Evolutionary conservation across 2,329 filamentous ascomycete genomes (phyloP).

Genomic region (Phialophora chinensis): DNA sequence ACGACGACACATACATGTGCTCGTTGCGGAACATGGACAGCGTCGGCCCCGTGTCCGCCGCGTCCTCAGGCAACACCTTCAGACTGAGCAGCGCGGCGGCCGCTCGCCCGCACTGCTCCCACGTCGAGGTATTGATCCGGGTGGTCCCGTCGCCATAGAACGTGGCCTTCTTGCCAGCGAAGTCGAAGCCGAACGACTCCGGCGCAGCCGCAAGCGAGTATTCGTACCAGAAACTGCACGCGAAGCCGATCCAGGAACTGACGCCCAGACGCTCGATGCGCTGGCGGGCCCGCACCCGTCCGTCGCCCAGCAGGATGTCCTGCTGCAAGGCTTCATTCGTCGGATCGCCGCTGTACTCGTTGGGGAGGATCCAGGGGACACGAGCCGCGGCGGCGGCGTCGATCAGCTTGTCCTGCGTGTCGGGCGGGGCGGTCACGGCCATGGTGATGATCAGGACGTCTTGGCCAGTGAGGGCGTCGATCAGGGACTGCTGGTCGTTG

Average conservation of each 20-base stretch:
- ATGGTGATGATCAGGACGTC: constrained; percentile 66
- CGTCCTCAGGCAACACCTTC: constrained; percentile 49
- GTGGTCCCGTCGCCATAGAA: constrained; percentile 64
- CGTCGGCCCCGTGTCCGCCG: constrained; percentile 46
- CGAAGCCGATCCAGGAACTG: constrained; percentile 52
- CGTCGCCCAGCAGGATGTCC: constrained; percentile 46
- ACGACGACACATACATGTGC: constrained; percentile 61
- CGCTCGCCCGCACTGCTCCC: constrained; percentile 61
- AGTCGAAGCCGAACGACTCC: constrained; percentile 57
- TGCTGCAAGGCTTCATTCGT: constrained; percentile 44
- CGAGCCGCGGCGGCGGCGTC: constrained; percentile 62
- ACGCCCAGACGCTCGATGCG: constrained; percentile 52
- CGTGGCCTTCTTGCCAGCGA: constrained; percentile 50
- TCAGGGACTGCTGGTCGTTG: constrained; percentile 52
- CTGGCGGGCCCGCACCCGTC: constrained; percentile 38
- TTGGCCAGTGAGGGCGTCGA: constrained; percentile 59
- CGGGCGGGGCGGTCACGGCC: constrained; percentile 51
- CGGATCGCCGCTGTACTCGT: constrained; percentile 49
- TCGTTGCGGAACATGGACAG: constrained; percentile 57
- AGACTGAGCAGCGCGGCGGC: constrained; percentile 60
- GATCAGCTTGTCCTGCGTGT: constrained; percentile 58
- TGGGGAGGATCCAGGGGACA: constrained; percentile 63
- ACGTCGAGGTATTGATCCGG: constrained; percentile 64
- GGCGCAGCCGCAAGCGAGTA: constrained; percentile 52
- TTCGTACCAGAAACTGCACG: constrained; percentile 62